These are phyloP conservation scores for Borealophlyctis nickersoniae DNA, from an alignment of 192 early-diverging fungal species.

Conservation along the genomic window DNA sequence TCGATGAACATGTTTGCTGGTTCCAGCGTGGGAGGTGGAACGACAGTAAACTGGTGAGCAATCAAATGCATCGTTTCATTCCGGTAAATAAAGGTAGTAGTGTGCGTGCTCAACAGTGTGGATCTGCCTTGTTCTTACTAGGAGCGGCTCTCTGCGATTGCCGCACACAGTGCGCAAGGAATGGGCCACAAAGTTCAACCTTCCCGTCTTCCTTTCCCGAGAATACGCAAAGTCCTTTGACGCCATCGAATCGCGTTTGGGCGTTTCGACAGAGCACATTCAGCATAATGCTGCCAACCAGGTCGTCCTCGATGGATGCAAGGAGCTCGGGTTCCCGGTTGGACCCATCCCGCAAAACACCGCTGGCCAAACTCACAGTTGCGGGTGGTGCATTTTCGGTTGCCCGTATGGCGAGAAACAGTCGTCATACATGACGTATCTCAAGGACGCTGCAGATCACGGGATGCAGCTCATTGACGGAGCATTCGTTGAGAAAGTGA, in stretches of 20 bases:
- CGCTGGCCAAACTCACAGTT: slow-evolving; percentile 45
- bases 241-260: slow-evolving; percentile 50
- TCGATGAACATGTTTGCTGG: slow-evolving; percentile 57
- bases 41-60: slow-evolving; percentile 63
- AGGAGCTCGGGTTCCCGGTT: slow-evolving; percentile 54
- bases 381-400: slow-evolving; percentile 67
- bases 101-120: neutral
- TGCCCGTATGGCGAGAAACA: slow-evolving; percentile 73
- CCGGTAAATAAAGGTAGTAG: slow-evolving; percentile 35
- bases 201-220: slow-evolving; percentile 57
- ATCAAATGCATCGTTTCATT: slow-evolving; percentile 34
- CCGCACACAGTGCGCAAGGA: slow-evolving; percentile 68
- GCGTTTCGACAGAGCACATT: slow-evolving; percentile 50
- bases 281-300: slow-evolving; percentile 64
- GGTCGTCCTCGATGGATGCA: slow-evolving; percentile 66
- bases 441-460: slow-evolving; percentile 61
- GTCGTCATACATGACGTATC: slow-evolving; percentile 61
- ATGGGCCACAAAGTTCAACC: slow-evolving; percentile 61
- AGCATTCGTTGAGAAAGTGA: slow-evolving; percentile 52
- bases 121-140: slow-evolving; percentile 13
- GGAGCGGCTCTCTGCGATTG: slow-evolving; percentile 39
- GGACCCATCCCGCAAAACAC: slow-evolving; percentile 69
- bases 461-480: slow-evolving; percentile 64
- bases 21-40: slow-evolving; percentile 72
- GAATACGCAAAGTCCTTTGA: slow-evolving; percentile 56